Base-by-base conservation (phyloP, 192 early-diverging fungal genomes). In the Dissophora ornata region DNA sequence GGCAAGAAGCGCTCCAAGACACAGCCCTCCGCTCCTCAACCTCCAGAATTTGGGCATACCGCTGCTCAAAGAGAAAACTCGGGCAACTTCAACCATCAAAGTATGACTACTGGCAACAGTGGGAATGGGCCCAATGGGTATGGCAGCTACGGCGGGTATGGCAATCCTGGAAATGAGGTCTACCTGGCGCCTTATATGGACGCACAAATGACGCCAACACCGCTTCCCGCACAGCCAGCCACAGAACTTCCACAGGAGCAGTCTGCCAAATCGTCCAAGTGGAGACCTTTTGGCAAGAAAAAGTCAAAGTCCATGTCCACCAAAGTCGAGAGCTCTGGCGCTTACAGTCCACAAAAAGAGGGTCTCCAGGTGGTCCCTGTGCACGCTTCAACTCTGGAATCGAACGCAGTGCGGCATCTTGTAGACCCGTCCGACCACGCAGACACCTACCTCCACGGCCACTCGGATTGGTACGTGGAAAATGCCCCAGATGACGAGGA, bases 1-100 rank as follows among this genome's bases (percentile, higher is more conserved):
- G 65, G 64, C 33, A 77, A 77, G 53, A 77, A 67, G 30, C 73
- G 73, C 22, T 77, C 73, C 44, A 77, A 77, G 36, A 77, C 73
- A 13, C 73, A 77, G 34, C 53, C 73, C 5, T 77, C 73, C 6
- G 52, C 59, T 11, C 24, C 63, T 33, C 58, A 67, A 9, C 58
- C 71, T 32, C 71, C 73, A 9, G 53, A 61, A n/a, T 51, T 77
- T 28, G 52, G 28, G 1, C 64, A 77, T 22, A 13, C 38, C 1
- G 16, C 30, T 12, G 54, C 57, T 24, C 24, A 8, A 22, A 49
- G 55, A 19, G 45, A 32, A 2, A 10, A 57, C 29, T 42, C 22
- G 8, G 15, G 10, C 30, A 53, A 54, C 45, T 45, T 30, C 28
- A 61, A 38, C 26, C 16, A n/a, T n/a, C n/a, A n/a, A n/a, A n/a